Evolutionary conservation across 176 grass and related monocot genomes (phyloP).

Genomic region (Lolium multiflorum): DNA sequence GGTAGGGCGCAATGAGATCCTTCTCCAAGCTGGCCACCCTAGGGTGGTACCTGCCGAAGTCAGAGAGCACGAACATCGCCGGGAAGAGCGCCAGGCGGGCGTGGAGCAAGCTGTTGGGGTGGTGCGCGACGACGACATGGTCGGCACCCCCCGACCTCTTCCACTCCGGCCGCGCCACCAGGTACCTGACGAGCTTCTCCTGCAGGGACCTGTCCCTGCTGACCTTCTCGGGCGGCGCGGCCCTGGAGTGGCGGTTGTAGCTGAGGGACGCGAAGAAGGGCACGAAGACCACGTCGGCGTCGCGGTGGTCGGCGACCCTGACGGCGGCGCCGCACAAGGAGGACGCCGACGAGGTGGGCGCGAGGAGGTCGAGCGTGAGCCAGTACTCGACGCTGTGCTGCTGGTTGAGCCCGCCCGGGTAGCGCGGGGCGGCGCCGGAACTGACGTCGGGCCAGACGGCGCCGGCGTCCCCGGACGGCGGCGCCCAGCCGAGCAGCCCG

Average conservation of each 20-base stretch:
- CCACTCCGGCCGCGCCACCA: conserved; percentile 64
- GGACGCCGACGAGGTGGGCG: conserved; percentile 38
- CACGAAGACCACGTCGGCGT: conserved; percentile 85
- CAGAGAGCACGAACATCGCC: conserved; percentile 77
- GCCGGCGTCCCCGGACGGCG: conserved; percentile 19
- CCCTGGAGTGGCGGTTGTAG: conserved; percentile 84
- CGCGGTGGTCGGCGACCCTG: conserved; percentile 57
- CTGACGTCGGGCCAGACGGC: conserved; percentile 72
- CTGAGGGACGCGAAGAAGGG: conserved; percentile 92
- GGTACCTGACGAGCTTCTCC: conserved; percentile 69
- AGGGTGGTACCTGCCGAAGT: conserved; percentile 87
- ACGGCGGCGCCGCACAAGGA: conserved; percentile 50
- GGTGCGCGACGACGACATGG: conserved; percentile 89
- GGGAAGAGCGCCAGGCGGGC: conserved; percentile 62
- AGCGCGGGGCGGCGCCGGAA: conserved; percentile 45
- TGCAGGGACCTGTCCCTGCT: conserved; percentile 66
- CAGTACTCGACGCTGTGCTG: conserved; percentile 97
- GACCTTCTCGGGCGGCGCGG: conserved; percentile 59
- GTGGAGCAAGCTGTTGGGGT: conserved; percentile 89
- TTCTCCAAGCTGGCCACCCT: conserved; percentile 88
- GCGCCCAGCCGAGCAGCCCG: conserved; percentile 74
- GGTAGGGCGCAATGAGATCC: conserved; percentile 85
- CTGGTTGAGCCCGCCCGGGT: conserved; percentile 90
- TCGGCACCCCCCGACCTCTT: conserved; percentile 71
- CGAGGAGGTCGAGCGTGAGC: conserved; percentile 85